Evolutionary conservation across 257 asterid genomes (phyloP).

Genomic region (Knoxia roxburghii): DNA sequence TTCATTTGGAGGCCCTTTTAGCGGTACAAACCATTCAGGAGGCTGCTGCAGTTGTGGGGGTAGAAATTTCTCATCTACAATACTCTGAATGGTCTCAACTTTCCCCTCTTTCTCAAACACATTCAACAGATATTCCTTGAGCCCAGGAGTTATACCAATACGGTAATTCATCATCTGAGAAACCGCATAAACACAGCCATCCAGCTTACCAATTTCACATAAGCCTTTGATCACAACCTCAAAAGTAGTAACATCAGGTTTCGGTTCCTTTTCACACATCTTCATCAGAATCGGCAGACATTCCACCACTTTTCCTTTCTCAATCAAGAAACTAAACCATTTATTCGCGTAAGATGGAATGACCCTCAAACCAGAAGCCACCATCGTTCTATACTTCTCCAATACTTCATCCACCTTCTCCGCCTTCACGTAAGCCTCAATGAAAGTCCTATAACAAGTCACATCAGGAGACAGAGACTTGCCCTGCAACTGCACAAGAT

Average conservation of each 20-base stretch:
- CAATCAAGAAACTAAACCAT: slow-evolving; percentile 71
- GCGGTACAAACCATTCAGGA: slow-evolving; percentile 13
- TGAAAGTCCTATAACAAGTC: slow-evolving; percentile 55
- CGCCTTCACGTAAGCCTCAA: slow-evolving; percentile 59
- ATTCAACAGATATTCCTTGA: slow-evolving; percentile 47
- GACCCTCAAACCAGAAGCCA: slow-evolving; percentile 67
- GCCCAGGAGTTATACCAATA: slow-evolving; percentile 47
- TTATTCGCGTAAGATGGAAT: slow-evolving; percentile 66
- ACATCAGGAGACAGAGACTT: slow-evolving; percentile 77
- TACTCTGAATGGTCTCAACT: slow-evolving; percentile 46
- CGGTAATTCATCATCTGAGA: slow-evolving; percentile 52
- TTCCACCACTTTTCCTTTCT: slow-evolving; percentile 53
- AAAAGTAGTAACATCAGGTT: slow-evolving; percentile 69
- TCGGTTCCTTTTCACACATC: slow-evolving; percentile 77
- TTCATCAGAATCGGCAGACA: slow-evolving; percentile 59
- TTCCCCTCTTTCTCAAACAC: slow-evolving; percentile 55
- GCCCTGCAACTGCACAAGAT: slow-evolving; percentile 37
- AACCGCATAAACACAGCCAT: slow-evolving; percentile 37
- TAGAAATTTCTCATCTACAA: slow-evolving; percentile 32
- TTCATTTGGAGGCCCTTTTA: slow-evolving; percentile 24
- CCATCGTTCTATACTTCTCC: slow-evolving; percentile 69
- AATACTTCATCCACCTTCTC: slow-evolving; percentile 49
- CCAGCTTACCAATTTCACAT: slow-evolving; percentile 40
- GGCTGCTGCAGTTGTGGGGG: slow-evolving; percentile 26
- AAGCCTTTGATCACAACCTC: slow-evolving; percentile 68